Conservation (phyloP, 805 yeast species). For the Zygoascus tannicola region DNA sequence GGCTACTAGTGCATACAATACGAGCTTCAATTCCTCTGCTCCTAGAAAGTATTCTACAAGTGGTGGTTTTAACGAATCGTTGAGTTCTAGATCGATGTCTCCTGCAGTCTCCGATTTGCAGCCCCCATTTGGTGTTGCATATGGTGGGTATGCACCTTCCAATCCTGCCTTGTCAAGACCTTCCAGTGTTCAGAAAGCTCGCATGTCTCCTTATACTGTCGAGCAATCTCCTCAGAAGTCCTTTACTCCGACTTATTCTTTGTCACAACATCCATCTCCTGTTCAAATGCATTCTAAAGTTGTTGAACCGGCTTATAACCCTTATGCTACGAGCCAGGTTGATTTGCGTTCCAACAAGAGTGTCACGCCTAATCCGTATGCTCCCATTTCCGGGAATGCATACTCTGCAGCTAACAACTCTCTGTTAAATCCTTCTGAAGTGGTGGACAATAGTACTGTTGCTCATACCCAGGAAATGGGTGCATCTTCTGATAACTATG, state of each 20-base stretch:
- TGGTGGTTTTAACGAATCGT: background rate
- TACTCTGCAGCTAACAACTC: background rate
- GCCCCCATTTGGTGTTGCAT: background rate
- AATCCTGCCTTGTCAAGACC: background rate
- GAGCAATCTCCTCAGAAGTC: background rate
- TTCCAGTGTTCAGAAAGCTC: background rate
- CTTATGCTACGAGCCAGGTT: slow-evolving; percentile 8
- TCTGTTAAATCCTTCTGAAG: background rate
- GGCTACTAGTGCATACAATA: no score
- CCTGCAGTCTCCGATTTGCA: background rate
- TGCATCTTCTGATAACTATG: background rate
- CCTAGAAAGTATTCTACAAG: no score
- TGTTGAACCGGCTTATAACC: slow-evolving; percentile 3
- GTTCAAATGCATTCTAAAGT: background rate
- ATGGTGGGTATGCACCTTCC: background rate
- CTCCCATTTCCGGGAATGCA: slow-evolving; percentile 5
- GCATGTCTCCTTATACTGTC: slow-evolving; percentile 3
- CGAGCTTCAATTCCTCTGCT: no score
- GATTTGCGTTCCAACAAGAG: slow-evolving; percentile 4
- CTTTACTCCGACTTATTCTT: background rate
- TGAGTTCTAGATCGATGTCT: background rate
- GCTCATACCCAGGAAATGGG: background rate
- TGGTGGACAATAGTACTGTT: no score
- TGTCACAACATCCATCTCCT: background rate
- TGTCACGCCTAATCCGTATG: slow-evolving; percentile 9